A percentile compares a stretch with the other conserved stretches of the same genome.
Evolutionary conservation across 108 stramenopile species (phyloP).

Genomic region (Nitzschia putrida): DNA sequence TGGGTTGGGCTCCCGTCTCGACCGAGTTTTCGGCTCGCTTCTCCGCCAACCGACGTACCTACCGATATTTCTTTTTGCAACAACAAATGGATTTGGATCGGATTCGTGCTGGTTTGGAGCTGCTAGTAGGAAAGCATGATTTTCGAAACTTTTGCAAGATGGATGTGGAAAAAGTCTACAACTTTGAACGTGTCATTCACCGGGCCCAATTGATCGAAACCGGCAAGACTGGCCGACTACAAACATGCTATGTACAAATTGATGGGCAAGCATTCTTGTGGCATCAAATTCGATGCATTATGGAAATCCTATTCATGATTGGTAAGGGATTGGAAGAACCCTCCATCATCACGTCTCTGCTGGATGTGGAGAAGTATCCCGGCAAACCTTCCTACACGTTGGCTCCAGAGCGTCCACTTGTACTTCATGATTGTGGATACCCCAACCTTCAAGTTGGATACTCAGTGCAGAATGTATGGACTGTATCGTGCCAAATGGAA

Average conservation of each 20-base stretch:
- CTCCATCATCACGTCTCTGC: slow-evolving; percentile 65
- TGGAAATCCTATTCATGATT: slow-evolving; percentile 88
- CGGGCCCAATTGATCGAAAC: slow-evolving; percentile 51
- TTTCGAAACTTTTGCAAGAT: slow-evolving; percentile 99
- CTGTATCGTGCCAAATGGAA: slow-evolving; percentile 64
- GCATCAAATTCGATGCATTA: slow-evolving; percentile 98
- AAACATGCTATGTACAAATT: slow-evolving; percentile 82
- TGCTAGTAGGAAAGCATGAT: slow-evolving; percentile 92
- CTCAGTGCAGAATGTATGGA: slow-evolving; percentile 75
- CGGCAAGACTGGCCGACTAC: slow-evolving; percentile 11
- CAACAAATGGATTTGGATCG: slow-evolving; percentile 62
- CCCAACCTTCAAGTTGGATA: slow-evolving; percentile 65
- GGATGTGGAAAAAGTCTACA: slow-evolving; percentile 91
- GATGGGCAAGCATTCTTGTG: slow-evolving; percentile 95
- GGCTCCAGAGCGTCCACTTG: slow-evolving; percentile 88
- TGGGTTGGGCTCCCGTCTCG: slow-evolving; percentile 94
- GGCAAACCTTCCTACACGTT: slow-evolving; percentile 94
- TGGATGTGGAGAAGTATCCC: slow-evolving; percentile 82
- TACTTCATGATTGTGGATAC: slow-evolving; percentile 90
- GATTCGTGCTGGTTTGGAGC: slow-evolving; percentile 72
- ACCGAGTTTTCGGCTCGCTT: slow-evolving; percentile 93
- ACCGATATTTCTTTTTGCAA: slow-evolving; percentile 92
- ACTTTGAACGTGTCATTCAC: slow-evolving; percentile 82
- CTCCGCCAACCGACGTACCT: slow-evolving; percentile 78
- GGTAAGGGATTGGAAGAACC: slow-evolving; percentile 88